phyloP scores from a whole-genome alignment of 2,329 filamentous ascomycete genomes.

The Sporothrix brasiliensis region DNA sequence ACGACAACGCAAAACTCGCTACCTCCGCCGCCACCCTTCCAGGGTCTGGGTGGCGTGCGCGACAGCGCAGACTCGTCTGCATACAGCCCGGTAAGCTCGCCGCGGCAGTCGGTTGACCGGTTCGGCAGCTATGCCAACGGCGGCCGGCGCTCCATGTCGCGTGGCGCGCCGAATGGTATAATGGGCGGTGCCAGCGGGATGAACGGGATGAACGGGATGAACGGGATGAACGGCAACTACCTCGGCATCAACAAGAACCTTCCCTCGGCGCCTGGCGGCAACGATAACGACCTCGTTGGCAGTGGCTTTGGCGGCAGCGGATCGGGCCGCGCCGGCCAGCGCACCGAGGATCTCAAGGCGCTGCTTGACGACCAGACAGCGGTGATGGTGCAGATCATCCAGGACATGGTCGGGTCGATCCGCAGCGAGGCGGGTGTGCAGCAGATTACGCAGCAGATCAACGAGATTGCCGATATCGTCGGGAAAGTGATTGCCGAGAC shows the following conservation, averaged over 20 bases:
- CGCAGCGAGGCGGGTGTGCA: conserved; percentile 65
- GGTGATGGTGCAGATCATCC: conserved; percentile 75
- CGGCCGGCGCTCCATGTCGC: conserved; percentile 31
- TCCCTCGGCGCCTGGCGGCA: conserved; percentile 45
- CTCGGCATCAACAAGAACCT: conserved; percentile 45
- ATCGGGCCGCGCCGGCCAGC: conserved; percentile 45
- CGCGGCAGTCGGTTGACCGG: conserved; percentile 58
- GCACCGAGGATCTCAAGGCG: conserved; percentile 60
- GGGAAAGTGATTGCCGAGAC: conserved; percentile 70
- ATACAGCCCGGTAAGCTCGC: conserved; percentile 73
- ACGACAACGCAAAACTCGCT: conserved; percentile 47
- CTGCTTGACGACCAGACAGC: conserved; percentile 85
- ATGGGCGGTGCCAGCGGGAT: background rate
- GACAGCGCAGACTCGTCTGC: conserved; percentile 70
- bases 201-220: conserved; percentile 7
- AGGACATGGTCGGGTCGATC: conserved; percentile 75
- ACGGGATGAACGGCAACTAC: conserved; percentile 44
- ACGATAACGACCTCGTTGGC: background rate
- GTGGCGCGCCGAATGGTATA: conserved; percentile 26
- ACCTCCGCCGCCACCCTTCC: conserved; percentile 59
- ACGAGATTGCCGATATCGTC: conserved; percentile 70
- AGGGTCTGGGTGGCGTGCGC: conserved; percentile 58
- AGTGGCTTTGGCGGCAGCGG: background rate
- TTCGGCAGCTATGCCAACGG: conserved; percentile 42
- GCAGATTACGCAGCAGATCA: conserved; percentile 70